Percentiles rank a stretch among this genome's conserved stretches.
Conservation (phyloP, 2,329 filamentous ascomycete species). For the Byssothecium circinans region DNA sequence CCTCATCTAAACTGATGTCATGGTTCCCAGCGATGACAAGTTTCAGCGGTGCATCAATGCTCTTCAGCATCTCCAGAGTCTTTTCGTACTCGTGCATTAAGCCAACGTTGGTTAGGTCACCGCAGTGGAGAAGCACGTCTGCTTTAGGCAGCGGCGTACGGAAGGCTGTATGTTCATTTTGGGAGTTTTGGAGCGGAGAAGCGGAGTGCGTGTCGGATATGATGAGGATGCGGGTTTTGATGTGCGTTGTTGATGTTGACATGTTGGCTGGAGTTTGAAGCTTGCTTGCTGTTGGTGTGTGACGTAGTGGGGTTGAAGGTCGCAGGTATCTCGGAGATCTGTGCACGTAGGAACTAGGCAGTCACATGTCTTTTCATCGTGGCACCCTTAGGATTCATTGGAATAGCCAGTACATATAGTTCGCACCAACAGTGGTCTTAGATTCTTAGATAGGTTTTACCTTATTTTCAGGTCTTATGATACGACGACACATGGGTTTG, state of each 20-base stretch:
- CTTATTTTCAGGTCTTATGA: too few relatives aligned
- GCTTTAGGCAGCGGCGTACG: conserved; percentile 51
- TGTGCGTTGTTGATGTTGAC: conserved; percentile 3
- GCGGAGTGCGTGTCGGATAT: conserved; percentile 49
- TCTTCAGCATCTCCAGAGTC: conserved; percentile 51
- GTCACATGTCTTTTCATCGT: too few relatives aligned
- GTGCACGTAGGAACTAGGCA: too few relatives aligned
- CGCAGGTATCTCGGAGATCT: too few relatives aligned
- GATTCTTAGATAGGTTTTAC: too few relatives aligned
- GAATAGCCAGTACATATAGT: too few relatives aligned
- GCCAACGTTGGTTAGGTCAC: conserved; percentile 60
- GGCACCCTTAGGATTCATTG: too few relatives aligned
- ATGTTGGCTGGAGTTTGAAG: conserved; percentile 11
- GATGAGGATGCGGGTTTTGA: conserved; percentile 48
- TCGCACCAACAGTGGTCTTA: too few relatives aligned
- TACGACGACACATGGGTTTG: too few relatives aligned
- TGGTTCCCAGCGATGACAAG: conserved; percentile 67
- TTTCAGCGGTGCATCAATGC: conserved; percentile 58
- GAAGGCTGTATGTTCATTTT: conserved; percentile 19
- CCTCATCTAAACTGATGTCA: conserved; percentile 59
- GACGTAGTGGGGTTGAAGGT: neutral
- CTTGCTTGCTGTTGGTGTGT: neutral
- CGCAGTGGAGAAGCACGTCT: conserved; percentile 60
- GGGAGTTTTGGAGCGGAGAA: conserved; percentile 11
- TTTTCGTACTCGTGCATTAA: conserved; percentile 50